Base-by-base conservation (phyloP, 2,329 filamentous ascomycete species). In the Huntiella omanensis region DNA sequence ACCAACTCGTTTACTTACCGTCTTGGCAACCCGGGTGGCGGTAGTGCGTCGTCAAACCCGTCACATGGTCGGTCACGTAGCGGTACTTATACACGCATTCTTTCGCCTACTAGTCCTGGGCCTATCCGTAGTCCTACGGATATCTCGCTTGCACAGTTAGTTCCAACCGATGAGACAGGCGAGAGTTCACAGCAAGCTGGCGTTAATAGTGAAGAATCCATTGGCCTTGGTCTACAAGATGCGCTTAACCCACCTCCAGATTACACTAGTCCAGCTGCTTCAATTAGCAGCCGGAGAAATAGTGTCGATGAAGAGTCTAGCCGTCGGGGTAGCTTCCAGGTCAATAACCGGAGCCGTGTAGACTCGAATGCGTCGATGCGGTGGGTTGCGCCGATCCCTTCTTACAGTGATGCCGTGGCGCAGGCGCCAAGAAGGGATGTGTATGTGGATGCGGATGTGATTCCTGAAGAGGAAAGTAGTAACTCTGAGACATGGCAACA, bases 81-180 rank as follows among this genome's bases (percentile, higher is more conserved):
- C 56, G 82, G 83, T 45, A 87, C 84, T 55, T 78, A 86, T 56
- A 46, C 43, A 33, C 73, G 85, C 52, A 68, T 87, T 40, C 66
- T 81, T 54, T 68, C 77, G 51, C 82, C 86, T 6, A 82, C 82
- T 15, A 94, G 84, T 57, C 87, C 88, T 0, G 91, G 91, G 3
- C 91, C 91, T 1, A 72, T 86, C 51, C 75, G 88, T 54, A 92
- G 84, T 56, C 87, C 91, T 6, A 96, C 91, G 8, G 91, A 96
- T 60, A 98, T 98, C 53, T 95, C 87, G 6, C 73, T 98, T 41
- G 83, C 87, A 22, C 85, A 88, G 56, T 71, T 95, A 45, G 78
- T 83, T 39, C 81, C 71, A 3, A 68, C 64, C 51, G 80, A 87
- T 53, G 72, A 77, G 47, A 73, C 69, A n/a, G 83, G 85, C 56